Base-by-base conservation (phyloP, 352 stramenopile species). In the Globisporangium sylvaticum region DNA sequence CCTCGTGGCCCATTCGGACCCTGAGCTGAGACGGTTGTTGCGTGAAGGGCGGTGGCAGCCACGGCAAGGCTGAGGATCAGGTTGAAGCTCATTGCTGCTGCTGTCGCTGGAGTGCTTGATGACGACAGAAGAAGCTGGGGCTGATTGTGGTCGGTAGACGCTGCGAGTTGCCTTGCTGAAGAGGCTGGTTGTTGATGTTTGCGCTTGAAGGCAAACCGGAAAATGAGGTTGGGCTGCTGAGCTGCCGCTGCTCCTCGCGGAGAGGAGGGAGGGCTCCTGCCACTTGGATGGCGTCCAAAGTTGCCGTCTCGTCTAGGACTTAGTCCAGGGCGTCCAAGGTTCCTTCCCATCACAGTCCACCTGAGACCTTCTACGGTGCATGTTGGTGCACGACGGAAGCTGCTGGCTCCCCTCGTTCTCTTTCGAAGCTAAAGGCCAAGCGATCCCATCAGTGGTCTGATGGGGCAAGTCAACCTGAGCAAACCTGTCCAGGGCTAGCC, bases 121-220 rank as follows among this genome's bases (percentile, higher is more conserved):
- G n/a, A n/a, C n/a, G n/a, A n/a, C n/a, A n/a, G n/a, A n/a, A n/a
- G n/a, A n/a, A n/a, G n/a, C n/a, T n/a, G n/a, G n/a, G n/a, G n/a
- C n/a, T n/a, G n/a, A n/a, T n/a, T n/a, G n/a, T n/a, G n/a, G n/a
- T n/a, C n/a, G n/a, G n/a, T n/a, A n/a, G n/a, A n/a, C n/a, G n/a
- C n/a, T n/a, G 39, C 37, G 37, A 39, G 32, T 27, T 20, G 32
- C 57, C 18, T 46, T 2, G 58, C 24, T 63, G 42, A 42, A 22
- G 34, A 34, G 57, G 37, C 24, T 64, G 37, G 22, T 12, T 34
- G 22, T 18, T 55, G 22, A 27, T 64, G 29, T 64, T n/a, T 64
- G 58, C 24, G 25, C 58, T 55, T 29, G 37, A 55, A 64, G 39
- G 24, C 25, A 55, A 64, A 55, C 34, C 25, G 58, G 27, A 44